These are phyloP conservation scores for Colletotrichum endophyticum DNA, from an alignment of 2,329 filamentous ascomycete species.

Conservation along the genomic window DNA sequence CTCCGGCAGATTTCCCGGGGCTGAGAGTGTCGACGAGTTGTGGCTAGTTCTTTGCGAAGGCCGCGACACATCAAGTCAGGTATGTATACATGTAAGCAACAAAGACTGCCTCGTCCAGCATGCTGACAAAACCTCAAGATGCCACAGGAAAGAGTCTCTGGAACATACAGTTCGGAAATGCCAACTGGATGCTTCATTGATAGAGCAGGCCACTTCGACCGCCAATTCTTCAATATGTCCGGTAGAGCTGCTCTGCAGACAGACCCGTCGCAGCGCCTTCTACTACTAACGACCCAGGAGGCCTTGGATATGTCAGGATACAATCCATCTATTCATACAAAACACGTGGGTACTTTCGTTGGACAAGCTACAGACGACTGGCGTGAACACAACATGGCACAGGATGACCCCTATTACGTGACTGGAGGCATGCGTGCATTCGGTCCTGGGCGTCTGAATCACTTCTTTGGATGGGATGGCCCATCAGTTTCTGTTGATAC, in stretches of 20 bases:
- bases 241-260: neutral
- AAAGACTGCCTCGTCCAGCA: neutral
- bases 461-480: slow-evolving; percentile 43
- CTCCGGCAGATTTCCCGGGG: neutral
- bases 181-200: neutral
- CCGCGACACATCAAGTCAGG: neutral
- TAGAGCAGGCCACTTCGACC: neutral
- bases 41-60: neutral
- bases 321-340: neutral
- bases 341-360: neutral
- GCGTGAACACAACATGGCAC: slow-evolving; percentile 39
- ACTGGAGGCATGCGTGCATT: slow-evolving; percentile 39
- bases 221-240: neutral
- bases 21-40: neutral
- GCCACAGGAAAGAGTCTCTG: neutral
- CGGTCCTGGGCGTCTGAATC: slow-evolving; percentile 34
- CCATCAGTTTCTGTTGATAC: slow-evolving; percentile 41
- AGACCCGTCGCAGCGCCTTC: neutral
- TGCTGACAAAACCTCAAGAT: neutral
- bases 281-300: neutral
- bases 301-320: neutral
- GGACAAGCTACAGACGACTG: neutral
- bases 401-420: slow-evolving; percentile 39
- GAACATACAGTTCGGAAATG: neutral
- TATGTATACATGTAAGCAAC: neutral